These are phyloP conservation scores for Phytophthora chlamydospora DNA, from an alignment of 352 stramenopile genomes.

Conservation along the genomic window DNA sequence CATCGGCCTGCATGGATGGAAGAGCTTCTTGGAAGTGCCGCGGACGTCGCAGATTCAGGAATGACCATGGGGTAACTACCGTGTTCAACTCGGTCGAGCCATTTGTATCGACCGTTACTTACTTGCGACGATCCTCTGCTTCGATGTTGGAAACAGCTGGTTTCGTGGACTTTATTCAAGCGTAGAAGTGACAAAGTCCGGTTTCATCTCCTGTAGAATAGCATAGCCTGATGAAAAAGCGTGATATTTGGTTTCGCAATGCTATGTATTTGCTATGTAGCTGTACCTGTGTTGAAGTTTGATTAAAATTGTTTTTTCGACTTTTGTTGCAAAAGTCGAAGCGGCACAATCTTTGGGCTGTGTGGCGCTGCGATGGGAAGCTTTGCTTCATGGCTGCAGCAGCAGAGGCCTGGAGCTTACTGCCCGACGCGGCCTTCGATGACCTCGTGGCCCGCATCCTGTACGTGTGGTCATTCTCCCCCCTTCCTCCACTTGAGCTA, in stretches of 20 bases:
- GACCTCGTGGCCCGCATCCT: constrained; percentile 56
- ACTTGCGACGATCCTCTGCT: constrained; percentile 7
- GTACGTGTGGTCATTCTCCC: constrained; percentile 28
- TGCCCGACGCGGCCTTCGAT: constrained; percentile 52
- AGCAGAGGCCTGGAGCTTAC: constrained; percentile 28
- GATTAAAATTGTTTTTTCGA: too few species aligned
- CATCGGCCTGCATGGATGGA: background rate
- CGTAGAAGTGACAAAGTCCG: too few species aligned
- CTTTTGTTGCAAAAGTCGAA: background rate
- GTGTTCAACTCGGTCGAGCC: constrained; percentile 6
- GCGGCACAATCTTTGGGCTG: constrained; percentile 9
- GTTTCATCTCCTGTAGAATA: too few species aligned
- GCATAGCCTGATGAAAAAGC: too few species aligned
- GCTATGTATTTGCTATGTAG: too few species aligned
- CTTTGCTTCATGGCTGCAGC: constrained; percentile 21
- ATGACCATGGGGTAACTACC: constrained; percentile 8
- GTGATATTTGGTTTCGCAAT: too few species aligned
- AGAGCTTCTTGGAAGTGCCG: background rate
- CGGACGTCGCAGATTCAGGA: constrained; percentile 16
- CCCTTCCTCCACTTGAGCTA: too few species aligned
- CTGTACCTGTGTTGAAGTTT: background rate
- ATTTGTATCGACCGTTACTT: constrained; percentile 13
- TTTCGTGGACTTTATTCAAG: too few species aligned
- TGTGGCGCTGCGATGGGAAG: constrained; percentile 13
- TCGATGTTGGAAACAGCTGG: too few species aligned